These are phyloP conservation scores for Chamaecrista fasciculata DNA, from an alignment of 306 rosid genomes.

Conservation along the genomic window DNA sequence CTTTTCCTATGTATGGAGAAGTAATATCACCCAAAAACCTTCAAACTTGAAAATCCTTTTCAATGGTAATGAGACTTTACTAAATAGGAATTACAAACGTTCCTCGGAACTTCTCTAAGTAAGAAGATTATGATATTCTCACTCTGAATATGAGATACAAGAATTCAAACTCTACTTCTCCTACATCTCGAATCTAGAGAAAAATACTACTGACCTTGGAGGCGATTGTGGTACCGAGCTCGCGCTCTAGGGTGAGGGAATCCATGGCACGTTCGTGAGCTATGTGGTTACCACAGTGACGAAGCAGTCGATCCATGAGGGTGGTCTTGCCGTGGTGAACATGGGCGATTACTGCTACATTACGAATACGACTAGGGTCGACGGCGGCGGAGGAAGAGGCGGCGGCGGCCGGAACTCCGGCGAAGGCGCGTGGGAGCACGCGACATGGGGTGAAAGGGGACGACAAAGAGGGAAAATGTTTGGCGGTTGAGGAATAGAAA, in stretches of 20 bases:
- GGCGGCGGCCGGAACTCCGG: slow-evolving; percentile 35
- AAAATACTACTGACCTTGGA: slow-evolving; percentile 52
- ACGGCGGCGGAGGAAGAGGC: slow-evolving; percentile 35
- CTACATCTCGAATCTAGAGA: no score
- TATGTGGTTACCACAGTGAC: slow-evolving; percentile 96
- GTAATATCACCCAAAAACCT: no score
- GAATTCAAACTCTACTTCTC: not conserved
- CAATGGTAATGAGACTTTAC: not conserved
- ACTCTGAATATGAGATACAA: not conserved
- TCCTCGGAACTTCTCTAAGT: not conserved
- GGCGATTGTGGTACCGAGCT: slow-evolving; percentile 93
- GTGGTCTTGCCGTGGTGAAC: slow-evolving; percentile 99
- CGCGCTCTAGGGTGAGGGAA: slow-evolving; percentile 80
- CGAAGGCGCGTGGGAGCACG: slow-evolving; percentile 52
- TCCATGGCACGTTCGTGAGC: slow-evolving; percentile 99
- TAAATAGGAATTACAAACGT: not conserved
- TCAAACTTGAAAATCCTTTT: no score
- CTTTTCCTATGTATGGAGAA: no score
- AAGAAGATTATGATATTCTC: not conserved
- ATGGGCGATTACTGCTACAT: slow-evolving; percentile 93
- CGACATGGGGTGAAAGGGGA: slow-evolving; percentile 13
- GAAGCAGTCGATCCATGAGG: slow-evolving; percentile 96
- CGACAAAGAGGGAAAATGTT: slow-evolving; percentile 43
- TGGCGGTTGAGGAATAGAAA: slow-evolving; percentile 61
- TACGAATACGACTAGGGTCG: slow-evolving; percentile 76